Base-by-base conservation (phyloP, 1,284 basidiomycete species). In the Boletus mariae region DNA sequence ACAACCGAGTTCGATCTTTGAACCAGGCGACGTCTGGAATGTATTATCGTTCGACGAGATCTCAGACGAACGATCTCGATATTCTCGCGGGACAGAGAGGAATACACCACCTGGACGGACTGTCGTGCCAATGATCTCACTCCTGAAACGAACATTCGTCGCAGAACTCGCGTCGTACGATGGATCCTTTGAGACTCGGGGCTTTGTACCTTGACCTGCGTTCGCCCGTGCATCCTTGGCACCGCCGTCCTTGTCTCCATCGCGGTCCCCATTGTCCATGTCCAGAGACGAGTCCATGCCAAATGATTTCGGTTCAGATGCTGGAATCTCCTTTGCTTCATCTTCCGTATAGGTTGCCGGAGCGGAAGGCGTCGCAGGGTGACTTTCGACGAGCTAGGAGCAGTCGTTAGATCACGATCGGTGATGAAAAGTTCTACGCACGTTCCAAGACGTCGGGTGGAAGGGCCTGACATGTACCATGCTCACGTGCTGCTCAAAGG, bases 381-480 rank as follows among this genome's bases (percentile, higher is more conserved):
- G 48, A 46, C 31, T 54, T 4, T 67, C 61, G 0, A 67, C 54
- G 4, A 53, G 15, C 65, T 64, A 13, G 2, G 1, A 3, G 17
- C 0, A 6, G 49, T 1, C 6, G 20, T 54, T 12, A 52, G 20
- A 5, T 28, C 7, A 20, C 5, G 2, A 25, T 5, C 1, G 0
- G 2, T 15, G 15, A 13, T 0, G 15, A 2, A 3, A 42, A 9
- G 26, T 11, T 3, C 0, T 28, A 47, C 59, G 46, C 25, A 64
- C 62, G 10, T 67, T 56, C 62, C 65, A 67, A 20, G 47, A 57
- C 0, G 54, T 60, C 8, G 63, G 65, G 37, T 67, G 62, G 34
- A 65, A 64, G 40, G 40, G 52, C 38, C 31, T 59, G 2, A 61
- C 59, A 11, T 64, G 63, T 0, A 64, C 55, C 61, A 62, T 62